Percentiles rank a stretch among this genome's conserved stretches.
Conservation (phyloP, 306 rosid species). For the Lathyrus aphaca region DNA sequence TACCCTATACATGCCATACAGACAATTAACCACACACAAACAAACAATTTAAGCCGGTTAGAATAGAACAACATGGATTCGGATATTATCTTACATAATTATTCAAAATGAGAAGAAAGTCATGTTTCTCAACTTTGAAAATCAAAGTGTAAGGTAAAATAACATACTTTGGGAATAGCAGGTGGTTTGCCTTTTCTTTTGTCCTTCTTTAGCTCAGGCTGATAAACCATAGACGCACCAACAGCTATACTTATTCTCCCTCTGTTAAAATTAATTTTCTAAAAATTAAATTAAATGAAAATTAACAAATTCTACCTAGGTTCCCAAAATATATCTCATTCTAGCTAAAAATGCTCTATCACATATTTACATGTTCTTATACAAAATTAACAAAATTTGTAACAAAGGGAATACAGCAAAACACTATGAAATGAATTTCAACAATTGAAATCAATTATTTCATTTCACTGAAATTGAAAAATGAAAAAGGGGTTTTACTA, state of each 20-base stretch:
- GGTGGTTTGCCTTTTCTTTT: conserved; percentile 76
- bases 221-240: conserved; percentile 64
- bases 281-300: conserved; percentile 23
- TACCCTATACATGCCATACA: conserved; percentile 52
- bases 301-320: neutral
- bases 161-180: conserved; percentile 69
- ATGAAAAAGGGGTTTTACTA: neutral
- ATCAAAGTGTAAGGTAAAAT: conserved; percentile 25
- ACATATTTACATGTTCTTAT: too few species aligned
- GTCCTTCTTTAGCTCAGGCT: conserved; percentile 61
- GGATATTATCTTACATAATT: conserved; percentile 15
- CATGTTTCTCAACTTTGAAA: neutral
- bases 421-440: too few species aligned
- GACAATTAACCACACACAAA: conserved; percentile 1
- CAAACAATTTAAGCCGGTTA: conserved; percentile 7
- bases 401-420: too few species aligned
- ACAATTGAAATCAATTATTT: neutral
- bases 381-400: too few species aligned
- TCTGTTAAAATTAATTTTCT: conserved; percentile 48
- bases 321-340: neutral
- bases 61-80: conserved; percentile 19
- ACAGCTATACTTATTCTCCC: conserved; percentile 95
- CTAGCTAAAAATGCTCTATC: too few species aligned
- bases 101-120: conserved; percentile 8
- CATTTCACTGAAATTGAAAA: conserved; percentile 6